Evolutionary conservation across 1,139 yeast species (phyloP).

Genomic region (Scheffersomyces titani): DNA sequence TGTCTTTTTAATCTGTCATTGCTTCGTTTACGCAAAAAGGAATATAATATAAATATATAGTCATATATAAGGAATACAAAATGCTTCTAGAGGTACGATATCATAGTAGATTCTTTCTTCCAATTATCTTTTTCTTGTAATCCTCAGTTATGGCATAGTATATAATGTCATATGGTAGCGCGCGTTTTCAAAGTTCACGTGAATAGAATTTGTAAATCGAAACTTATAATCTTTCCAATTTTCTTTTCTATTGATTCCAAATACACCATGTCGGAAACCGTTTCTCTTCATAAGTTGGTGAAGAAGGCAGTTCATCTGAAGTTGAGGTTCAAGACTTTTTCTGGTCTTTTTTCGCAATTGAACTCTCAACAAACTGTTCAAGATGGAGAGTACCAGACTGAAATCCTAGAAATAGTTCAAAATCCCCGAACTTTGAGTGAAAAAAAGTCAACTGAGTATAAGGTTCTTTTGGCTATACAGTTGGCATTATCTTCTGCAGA

Average conservation of each 20-base stretch:
- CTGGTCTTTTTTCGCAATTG: conserved; percentile 15
- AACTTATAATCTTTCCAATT: neutral
- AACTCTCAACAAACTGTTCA: conserved; percentile 13
- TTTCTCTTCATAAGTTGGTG: conserved; percentile 15
- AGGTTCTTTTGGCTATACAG: conserved; percentile 10
- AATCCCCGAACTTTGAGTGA: conserved; percentile 9
- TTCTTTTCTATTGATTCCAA: neutral
- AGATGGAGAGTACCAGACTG: conserved; percentile 13
- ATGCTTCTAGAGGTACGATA: neutral
- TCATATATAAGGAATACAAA: neutral
- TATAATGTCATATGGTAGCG: neutral
- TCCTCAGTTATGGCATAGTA: neutral
- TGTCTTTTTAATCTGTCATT: neutral
- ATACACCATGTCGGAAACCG: neutral
- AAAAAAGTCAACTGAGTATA: conserved; percentile 7
- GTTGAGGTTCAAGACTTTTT: conserved; percentile 14
- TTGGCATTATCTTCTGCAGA: conserved; percentile 12
- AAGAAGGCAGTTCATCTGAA: conserved; percentile 14
- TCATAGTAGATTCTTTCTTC: neutral
- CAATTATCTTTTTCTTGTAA: neutral
- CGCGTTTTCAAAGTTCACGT: neutral
- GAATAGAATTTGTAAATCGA: neutral
- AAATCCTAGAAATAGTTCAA: conserved; percentile 13
- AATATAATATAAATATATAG: too few relatives aligned
- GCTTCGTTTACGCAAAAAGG: neutral